Conservation (phyloP, 495 filamentous ascomycete genomes). For the Penicillium silybi region DNA sequence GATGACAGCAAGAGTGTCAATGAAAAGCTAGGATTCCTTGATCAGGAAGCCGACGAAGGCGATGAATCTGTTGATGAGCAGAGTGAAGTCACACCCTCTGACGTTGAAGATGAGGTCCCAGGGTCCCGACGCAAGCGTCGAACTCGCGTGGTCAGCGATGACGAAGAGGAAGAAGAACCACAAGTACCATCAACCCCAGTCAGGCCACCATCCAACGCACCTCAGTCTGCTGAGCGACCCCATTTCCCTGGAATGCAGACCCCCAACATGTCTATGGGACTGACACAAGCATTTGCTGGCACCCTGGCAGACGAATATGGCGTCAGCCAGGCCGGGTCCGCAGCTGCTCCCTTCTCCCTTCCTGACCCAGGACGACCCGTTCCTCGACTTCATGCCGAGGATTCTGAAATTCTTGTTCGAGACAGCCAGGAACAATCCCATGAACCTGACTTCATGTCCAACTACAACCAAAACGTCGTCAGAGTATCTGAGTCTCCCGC, state of each 20-base stretch:
- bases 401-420: conserved; percentile 56
- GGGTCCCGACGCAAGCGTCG: conserved; percentile 34
- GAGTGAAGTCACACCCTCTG: background rate
- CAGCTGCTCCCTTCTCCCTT: conserved; percentile 45
- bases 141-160: conserved; percentile 45
- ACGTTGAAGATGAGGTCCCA: conserved; percentile 22
- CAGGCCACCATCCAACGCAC: conserved; percentile 22
- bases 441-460: conserved; percentile 29
- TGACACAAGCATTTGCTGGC: conserved; percentile 90
- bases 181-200: conserved; percentile 33
- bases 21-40: conserved; percentile 30
- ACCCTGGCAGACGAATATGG: conserved; percentile 69
- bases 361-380: conserved; percentile 51
- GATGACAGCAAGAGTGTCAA: conserved; percentile 37
- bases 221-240: conserved; percentile 34
- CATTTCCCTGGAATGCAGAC: conserved; percentile 54
- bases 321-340: conserved; percentile 33
- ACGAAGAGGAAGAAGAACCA: conserved; percentile 47
- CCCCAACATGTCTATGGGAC: conserved; percentile 58
- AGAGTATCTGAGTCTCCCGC: conserved; percentile 44
- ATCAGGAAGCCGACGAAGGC: conserved; percentile 39
- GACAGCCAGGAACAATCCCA: conserved; percentile 56
- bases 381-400: conserved; percentile 37
- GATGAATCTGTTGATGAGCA: conserved; percentile 34
- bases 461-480: conserved; percentile 28